Base-by-base conservation (phyloP, 805 yeast genomes). In the Lachancea meyersii region DNA sequence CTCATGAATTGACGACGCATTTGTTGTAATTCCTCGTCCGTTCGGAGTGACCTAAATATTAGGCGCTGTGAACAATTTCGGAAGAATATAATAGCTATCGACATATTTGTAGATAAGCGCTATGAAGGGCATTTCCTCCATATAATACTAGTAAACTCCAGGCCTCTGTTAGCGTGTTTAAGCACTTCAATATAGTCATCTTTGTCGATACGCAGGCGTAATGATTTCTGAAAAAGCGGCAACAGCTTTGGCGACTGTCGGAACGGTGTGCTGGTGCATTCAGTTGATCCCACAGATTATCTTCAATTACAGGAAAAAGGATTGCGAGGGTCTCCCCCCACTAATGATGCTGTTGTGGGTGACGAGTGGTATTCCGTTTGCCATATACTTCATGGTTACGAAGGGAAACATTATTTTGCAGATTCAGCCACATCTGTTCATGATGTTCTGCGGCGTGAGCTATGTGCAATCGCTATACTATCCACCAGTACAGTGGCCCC, bases 151-250 rank as follows among this genome's bases (percentile, higher is more conserved):
- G n/a, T n/a, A n/a, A n/a, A n/a, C n/a, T n/a, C n/a, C n/a, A n/a
- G n/a, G n/a, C n/a, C n/a, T n/a, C n/a, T n/a, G n/a, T n/a, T n/a
- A n/a, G n/a, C n/a, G n/a, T n/a, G n/a, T n/a, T n/a, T n/a, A n/a
- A n/a, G n/a, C n/a, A n/a, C n/a, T n/a, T n/a, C 87, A 69, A 51
- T 76, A 81, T 1, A 71, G 97, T 17, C 66, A 96, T 35, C 89
- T 89, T 58, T 89, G 96, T 96, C 97, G 89, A 66, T 97, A 41
- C 97, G 97, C 1, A 83, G 94, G 0, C 87, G 86, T 0, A 85
- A 53, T 51, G 57, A 51, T 51, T 8, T 53, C 55, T 16, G 53
- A 46, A 35, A 49, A 72, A 9, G 86, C 86, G 1, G 75, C 85
- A 14, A 85, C 83, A 38, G 87, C 82, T 5, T 70, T 87, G 42